phyloP scores from a whole-genome alignment of 192 early-diverging fungal genomes.

The Globomyces pollinis-pini region DNA sequence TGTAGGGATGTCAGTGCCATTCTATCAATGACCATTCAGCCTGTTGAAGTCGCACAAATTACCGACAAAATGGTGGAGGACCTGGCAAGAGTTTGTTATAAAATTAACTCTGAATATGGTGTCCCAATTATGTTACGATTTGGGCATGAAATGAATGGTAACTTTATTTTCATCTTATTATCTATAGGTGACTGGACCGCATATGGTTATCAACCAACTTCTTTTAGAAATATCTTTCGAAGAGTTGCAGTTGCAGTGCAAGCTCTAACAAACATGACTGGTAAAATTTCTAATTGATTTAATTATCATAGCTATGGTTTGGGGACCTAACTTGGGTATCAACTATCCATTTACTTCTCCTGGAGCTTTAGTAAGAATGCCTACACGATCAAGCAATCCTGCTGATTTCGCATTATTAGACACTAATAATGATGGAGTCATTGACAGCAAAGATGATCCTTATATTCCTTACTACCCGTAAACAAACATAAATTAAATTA shows the following conservation, averaged over 20 bases:
- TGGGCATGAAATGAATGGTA: slow-evolving; percentile 47
- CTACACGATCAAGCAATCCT: not conserved
- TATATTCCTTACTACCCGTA: slow-evolving; percentile 30
- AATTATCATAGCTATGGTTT: slow-evolving; percentile 42
- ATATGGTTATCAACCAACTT: slow-evolving; percentile 22
- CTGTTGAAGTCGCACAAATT: slow-evolving; percentile 4
- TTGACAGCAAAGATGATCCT: slow-evolving; percentile 26
- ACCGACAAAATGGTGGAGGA: slow-evolving; percentile 14
- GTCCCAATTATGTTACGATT: slow-evolving; percentile 32
- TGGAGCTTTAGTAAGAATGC: not conserved
- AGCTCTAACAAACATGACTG: slow-evolving; percentile 37
- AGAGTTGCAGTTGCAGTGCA: slow-evolving; percentile 22
- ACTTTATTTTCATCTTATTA: not conserved
- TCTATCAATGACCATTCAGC: slow-evolving; percentile 25
- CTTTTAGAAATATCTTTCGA: slow-evolving; percentile 17
- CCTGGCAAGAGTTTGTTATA: slow-evolving; percentile 10
- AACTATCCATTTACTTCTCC: slow-evolving; percentile 27
- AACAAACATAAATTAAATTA: not conserved
- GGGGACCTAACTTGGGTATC: slow-evolving; percentile 39
- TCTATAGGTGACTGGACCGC: slow-evolving; percentile 15
- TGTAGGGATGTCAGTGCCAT: slow-evolving; percentile 19
- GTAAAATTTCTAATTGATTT: slow-evolving; percentile 7
- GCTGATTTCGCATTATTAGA: slow-evolving; percentile 21
- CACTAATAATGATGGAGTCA: slow-evolving; percentile 25
- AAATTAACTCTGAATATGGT: slow-evolving; percentile 23